These are phyloP conservation scores for Zygotorulaspora chibaensis DNA, from an alignment of 805 yeast genomes.

Conservation along the genomic window DNA sequence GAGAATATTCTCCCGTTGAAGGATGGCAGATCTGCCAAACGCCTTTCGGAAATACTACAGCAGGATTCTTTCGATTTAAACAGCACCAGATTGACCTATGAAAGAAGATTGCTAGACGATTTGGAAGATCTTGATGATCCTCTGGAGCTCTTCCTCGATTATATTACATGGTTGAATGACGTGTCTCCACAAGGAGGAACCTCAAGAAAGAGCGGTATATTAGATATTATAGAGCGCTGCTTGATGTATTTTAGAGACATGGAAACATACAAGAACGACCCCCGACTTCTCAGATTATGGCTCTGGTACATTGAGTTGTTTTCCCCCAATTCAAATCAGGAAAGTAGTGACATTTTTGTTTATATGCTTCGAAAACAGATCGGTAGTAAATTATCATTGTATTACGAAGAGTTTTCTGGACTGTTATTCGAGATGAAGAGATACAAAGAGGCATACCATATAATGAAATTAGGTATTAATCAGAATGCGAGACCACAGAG, in stretches of 20 bases:
- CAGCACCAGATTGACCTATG: constrained; percentile 41
- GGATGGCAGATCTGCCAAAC: constrained; percentile 65
- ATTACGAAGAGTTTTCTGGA: constrained; percentile 75
- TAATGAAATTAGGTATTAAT: constrained; percentile 37
- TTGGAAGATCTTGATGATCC: constrained; percentile 79
- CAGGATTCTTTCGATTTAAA: constrained; percentile 11
- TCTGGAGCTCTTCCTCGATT: constrained; percentile 66
- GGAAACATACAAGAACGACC: constrained; percentile 70
- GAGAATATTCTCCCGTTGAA: constrained; percentile 67
- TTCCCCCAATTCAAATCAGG: constrained; percentile 45
- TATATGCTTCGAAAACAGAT: constrained; percentile 69
- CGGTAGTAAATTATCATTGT: constrained; percentile 62
- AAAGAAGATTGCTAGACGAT: constrained; percentile 41
- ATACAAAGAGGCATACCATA: constrained; percentile 15
- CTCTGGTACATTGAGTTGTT: constrained; percentile 55
- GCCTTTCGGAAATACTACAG: constrained; percentile 44
- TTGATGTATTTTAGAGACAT: constrained; percentile 64
- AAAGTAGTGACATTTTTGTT: constrained; percentile 65
- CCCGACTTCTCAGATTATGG: constrained; percentile 79
- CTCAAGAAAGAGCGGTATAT: constrained; percentile 58
- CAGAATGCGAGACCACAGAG: constrained; percentile 60
- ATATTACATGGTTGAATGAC: constrained; percentile 66
- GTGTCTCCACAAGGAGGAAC: constrained; percentile 60
- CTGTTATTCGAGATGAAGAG: constrained; percentile 15
- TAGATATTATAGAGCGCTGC: constrained; percentile 64